Percentiles rank a stretch among this genome's conserved stretches.
Conservation (phyloP, 2,329 filamentous ascomycete species). For the Sporothrix luriei region DNA sequence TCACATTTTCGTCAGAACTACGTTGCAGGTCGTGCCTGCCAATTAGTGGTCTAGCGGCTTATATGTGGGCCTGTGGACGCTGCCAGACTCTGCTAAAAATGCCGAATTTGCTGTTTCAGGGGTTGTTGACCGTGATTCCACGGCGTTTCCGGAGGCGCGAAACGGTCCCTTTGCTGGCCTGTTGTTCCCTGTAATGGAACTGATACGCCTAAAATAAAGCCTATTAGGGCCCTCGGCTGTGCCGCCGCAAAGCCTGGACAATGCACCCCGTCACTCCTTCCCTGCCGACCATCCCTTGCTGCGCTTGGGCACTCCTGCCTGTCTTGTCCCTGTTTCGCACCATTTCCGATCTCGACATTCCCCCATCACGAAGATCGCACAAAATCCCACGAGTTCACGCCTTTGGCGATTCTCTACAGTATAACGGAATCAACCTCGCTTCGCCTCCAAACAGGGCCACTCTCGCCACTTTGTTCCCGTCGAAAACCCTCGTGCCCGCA, state of each 20-base stretch:
- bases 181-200: neutral
- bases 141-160: constrained; percentile 7
- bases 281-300: constrained; percentile 9
- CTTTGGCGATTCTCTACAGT: neutral
- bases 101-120: constrained; percentile 3
- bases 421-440: neutral
- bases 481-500: neutral
- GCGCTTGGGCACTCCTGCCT: constrained; percentile 17
- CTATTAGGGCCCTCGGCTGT: neutral
- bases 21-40: neutral
- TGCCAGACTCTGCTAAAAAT: neutral
- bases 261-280: neutral
- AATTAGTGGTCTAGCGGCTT: constrained; percentile 2
- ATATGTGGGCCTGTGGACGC: constrained; percentile 7
- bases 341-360: constrained; percentile 8
- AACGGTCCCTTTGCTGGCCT: neutral
- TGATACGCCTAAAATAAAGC: neutral
- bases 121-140: neutral
- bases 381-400: neutral
- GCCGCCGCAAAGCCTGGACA: constrained; percentile 11
- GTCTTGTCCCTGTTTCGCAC: constrained; percentile 24
- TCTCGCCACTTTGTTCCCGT: neutral
- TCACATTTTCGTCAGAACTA: neutral
- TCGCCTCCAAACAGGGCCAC: neutral
- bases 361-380: constrained; percentile 21